Evolutionary conservation across 306 rosid species (phyloP), one percentile per base, ranked within the genome.

Genomic region (Glycine soja): DNA sequence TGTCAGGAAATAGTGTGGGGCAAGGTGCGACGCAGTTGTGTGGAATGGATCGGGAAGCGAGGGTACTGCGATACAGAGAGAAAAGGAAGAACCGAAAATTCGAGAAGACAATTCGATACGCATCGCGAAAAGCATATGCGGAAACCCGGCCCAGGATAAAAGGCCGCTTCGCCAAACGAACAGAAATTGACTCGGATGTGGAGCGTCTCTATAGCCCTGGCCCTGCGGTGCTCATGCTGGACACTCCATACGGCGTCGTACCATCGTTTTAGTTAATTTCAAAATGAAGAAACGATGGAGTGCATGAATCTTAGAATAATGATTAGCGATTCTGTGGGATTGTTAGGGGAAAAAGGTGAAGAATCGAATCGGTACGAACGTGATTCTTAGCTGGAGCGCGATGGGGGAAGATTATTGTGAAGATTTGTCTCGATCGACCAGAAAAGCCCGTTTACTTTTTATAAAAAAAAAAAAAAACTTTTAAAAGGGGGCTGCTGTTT

Each of bases 121-220:
- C 95, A 3, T 93, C 97, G 1, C 74, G 98, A 59, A 93, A 93
- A 74, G 98, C 97, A 0, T 93, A 91, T n/a, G 98, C 98, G 0
- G 98, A 93, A 86, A 89, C 97, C 76, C 90, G 98, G 52, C 98
- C 97, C 10, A 93, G 97, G 81, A 88, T 91, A 56, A 93, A 93
- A 76, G 98, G 98, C 80, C 94, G 98, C 81, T 93, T 93, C 74
- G 97, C 92, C 0, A 93, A 93, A 47, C 93, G 98, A 14, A 81
- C 85, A 16, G 92, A 88, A 69, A 86, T 54, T 3, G 88, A 85
- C 34, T 77, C 91, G 34, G 95, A 87, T 0, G 87, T 88, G 30
- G 94, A 91, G 66, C 82, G 82, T 4, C 85, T 88, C 38, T 93
- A 83, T 10, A 80, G 83, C 71, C 68, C 89, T 0, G 56, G 79